These are phyloP conservation scores for Tylopilus sp. DNA, from an alignment of 1,284 basidiomycete genomes.

Conservation along the genomic window DNA sequence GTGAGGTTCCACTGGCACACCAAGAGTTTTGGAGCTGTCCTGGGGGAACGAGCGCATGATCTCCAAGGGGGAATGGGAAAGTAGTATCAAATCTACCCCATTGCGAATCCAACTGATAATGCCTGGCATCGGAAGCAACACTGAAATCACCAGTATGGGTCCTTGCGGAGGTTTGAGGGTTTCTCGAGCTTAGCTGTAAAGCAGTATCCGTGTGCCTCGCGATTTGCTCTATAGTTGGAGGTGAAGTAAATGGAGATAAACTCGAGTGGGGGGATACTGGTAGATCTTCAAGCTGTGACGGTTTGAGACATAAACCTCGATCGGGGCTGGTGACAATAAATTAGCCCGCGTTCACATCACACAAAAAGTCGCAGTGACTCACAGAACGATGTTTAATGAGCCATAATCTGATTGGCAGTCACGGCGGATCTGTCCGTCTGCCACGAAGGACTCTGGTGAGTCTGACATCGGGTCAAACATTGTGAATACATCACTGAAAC, in stretches of 20 bases:
- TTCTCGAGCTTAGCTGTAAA: neutral
- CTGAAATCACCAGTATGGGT: neutral
- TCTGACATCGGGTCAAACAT: neutral
- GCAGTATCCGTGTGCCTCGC: neutral
- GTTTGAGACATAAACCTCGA: neutral
- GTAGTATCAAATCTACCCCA: neutral
- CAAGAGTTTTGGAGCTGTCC: neutral
- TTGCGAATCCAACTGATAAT: neutral
- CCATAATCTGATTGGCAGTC: neutral
- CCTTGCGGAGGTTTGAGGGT: neutral
- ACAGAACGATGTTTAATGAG: conserved; percentile 2
- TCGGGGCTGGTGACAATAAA: conserved; percentile 3
- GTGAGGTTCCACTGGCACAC: neutral
- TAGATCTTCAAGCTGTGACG: neutral
- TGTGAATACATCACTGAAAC: neutral
- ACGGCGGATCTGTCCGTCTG: neutral
- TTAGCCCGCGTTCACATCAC: conserved; percentile 9
- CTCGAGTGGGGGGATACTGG: neutral
- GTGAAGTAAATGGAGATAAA: neutral
- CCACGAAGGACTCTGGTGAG: neutral
- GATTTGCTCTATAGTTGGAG: neutral
- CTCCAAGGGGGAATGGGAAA: neutral
- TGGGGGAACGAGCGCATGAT: neutral
- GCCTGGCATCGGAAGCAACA: neutral
- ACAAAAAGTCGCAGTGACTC: neutral